Evolutionary conservation across 257 asterid species (phyloP).

Genomic region (Przewalskia tangutica): DNA sequence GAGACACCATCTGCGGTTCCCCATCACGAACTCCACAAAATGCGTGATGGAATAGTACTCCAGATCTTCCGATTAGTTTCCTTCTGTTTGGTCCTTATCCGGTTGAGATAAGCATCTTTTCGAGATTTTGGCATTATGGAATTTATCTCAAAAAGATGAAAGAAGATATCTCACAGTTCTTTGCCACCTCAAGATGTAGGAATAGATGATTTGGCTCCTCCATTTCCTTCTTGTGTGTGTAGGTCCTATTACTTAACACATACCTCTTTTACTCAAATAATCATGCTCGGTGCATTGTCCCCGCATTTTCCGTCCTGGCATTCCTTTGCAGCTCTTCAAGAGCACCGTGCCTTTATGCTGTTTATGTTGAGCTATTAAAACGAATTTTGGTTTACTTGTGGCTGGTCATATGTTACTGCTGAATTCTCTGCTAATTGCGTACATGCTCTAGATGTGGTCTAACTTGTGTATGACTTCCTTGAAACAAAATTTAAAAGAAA

Average conservation of each 20-base stretch:
- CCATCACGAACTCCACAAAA: neutral
- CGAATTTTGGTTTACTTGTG: neutral
- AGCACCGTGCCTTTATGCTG: neutral
- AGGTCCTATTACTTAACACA: neutral
- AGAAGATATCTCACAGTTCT: neutral
- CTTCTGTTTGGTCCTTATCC: neutral
- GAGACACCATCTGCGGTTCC: neutral
- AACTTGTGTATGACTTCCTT: neutral
- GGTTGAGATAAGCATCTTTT: neutral
- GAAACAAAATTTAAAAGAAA: neutral
- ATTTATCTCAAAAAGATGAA: neutral
- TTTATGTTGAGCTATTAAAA: neutral
- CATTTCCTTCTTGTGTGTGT: neutral
- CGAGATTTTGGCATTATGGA: neutral
- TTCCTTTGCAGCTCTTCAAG: neutral
- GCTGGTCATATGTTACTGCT: neutral
- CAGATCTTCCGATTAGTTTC: neutral
- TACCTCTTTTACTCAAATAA: neutral
- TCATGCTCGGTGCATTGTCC: constrained; percentile 9
- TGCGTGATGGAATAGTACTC: neutral
- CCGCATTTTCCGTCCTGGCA: constrained; percentile 8
- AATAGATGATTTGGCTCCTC: neutral
- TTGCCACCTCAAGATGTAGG: neutral
- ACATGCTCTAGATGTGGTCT: neutral
- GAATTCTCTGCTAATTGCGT: neutral